Evolutionary conservation across 1,284 basidiomycete species (phyloP).

Genomic region (Wolfiporia cocos): DNA sequence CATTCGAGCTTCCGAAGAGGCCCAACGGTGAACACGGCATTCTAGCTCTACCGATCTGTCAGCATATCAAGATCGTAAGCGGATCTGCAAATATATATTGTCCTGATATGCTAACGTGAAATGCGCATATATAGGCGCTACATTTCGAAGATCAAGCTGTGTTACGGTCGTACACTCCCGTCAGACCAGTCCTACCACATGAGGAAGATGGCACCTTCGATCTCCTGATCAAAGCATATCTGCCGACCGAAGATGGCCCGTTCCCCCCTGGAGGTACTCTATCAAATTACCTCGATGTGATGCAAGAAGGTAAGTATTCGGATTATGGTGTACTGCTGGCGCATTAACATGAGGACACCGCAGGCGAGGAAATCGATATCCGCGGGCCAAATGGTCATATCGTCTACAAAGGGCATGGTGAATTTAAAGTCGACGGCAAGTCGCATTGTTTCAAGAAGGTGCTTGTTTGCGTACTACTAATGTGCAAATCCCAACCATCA

Average conservation of each 20-base stretch:
- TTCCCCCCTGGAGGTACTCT: conserved; percentile 19
- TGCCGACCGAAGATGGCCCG: conserved; percentile 10
- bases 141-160: conserved; percentile 22
- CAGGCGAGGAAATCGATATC: conserved; percentile 20
- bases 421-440: conserved; percentile 16
- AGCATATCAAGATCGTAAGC: conserved; percentile 14
- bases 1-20: conserved; percentile 15
- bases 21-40: conserved; percentile 9
- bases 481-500: background rate
- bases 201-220: conserved; percentile 24
- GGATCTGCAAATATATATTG: too few species aligned
- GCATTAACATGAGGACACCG: too few species aligned
- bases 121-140: conserved; percentile 11
- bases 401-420: conserved; percentile 13
- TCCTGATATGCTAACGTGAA: too few species aligned
- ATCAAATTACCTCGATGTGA: conserved; percentile 21
- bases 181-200: conserved; percentile 14
- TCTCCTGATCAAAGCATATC: conserved; percentile 21
- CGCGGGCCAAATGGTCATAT: conserved; percentile 20
- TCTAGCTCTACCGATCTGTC: conserved; percentile 18
- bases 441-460: conserved; percentile 15
- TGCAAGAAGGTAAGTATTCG: conserved; percentile 16
- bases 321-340: too few species aligned
- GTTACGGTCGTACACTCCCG: conserved; percentile 19
- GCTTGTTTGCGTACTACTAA: background rate